phyloP scores from a whole-genome alignment of 306 rosid species.

The Glycyrrhiza uralensis region DNA sequence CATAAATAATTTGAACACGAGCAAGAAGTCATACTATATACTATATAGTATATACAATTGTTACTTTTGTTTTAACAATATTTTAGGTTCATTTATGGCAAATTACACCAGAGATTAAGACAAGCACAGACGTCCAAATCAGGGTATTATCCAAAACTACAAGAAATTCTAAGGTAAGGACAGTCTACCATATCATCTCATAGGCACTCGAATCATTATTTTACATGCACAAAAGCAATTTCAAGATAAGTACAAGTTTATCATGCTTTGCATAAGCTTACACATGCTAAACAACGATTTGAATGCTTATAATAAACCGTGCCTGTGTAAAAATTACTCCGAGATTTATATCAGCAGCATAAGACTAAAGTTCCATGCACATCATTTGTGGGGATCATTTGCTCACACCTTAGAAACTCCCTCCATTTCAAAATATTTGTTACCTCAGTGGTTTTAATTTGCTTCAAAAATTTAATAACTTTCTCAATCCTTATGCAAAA shows the following conservation, averaged over 20 bases:
- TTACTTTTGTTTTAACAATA: not conserved
- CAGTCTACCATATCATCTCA: not conserved
- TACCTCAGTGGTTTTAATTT: not conserved
- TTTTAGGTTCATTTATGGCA: not conserved
- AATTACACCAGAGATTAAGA: not conserved
- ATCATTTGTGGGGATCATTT: not conserved
- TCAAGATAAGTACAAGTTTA: not conserved
- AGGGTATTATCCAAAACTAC: constrained; percentile 22
- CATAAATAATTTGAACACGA: not conserved
- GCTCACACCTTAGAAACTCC: not conserved
- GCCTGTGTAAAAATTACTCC: too few relatives aligned
- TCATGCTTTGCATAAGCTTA: not conserved
- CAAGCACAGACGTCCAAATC: constrained; percentile 37
- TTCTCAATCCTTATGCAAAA: not conserved
- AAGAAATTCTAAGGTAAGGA: not conserved
- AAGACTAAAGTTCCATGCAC: too few relatives aligned
- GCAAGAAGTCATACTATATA: not conserved
- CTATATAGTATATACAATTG: not conserved
- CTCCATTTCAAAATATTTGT: not conserved
- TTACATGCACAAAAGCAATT: not conserved
- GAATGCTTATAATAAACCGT: not conserved
- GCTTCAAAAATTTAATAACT: not conserved
- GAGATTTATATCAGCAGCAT: too few relatives aligned
- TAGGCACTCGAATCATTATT: not conserved
- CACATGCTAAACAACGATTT: not conserved